phyloP scores from a whole-genome alignment of 2,329 filamentous ascomycete species.

The Sporothrix protearum region DNA sequence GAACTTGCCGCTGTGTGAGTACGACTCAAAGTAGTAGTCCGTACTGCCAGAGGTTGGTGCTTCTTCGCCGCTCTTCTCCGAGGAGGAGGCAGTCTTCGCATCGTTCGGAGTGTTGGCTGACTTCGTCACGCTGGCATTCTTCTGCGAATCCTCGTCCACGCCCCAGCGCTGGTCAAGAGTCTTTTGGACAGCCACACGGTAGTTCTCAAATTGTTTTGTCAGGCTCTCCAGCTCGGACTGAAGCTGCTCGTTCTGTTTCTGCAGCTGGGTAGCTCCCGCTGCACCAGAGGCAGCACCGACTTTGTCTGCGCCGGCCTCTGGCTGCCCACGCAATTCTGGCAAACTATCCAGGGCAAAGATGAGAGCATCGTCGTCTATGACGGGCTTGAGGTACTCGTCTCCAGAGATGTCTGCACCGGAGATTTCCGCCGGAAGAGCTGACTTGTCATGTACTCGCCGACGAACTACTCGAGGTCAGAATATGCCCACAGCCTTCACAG shows the following conservation, averaged over 20 bases:
- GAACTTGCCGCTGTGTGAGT: conserved; percentile 54
- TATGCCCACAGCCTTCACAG: background rate
- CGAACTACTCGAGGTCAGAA: conserved; percentile 42
- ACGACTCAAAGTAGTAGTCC: conserved; percentile 59
- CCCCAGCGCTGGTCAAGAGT: conserved; percentile 65
- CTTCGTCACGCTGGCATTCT: conserved; percentile 28
- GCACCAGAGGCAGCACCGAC: background rate
- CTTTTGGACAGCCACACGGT: conserved; percentile 61
- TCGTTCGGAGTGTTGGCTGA: background rate
- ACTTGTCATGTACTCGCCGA: conserved; percentile 43
- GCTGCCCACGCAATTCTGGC: conserved; percentile 36
- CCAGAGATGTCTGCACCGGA: conserved; percentile 63
- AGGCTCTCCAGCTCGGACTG: conserved; percentile 60
- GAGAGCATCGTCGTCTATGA: conserved; percentile 83
- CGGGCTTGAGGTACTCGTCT: conserved; percentile 77
- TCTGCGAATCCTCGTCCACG: conserved; percentile 43
- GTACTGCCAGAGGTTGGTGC: conserved; percentile 37
- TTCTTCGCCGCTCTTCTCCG: conserved; percentile 31
- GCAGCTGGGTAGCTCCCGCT: conserved; percentile 32
- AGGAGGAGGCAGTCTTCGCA: conserved; percentile 21
- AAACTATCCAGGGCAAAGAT: conserved; percentile 85
- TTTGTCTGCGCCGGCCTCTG: conserved; percentile 36
- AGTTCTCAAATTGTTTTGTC: conserved; percentile 60
- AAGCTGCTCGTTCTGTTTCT: conserved; percentile 53
- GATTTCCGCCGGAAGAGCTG: conserved; percentile 54